Conservation (phyloP, 768 basidiomycete genomes). For the Podaxis rugospora region DNA sequence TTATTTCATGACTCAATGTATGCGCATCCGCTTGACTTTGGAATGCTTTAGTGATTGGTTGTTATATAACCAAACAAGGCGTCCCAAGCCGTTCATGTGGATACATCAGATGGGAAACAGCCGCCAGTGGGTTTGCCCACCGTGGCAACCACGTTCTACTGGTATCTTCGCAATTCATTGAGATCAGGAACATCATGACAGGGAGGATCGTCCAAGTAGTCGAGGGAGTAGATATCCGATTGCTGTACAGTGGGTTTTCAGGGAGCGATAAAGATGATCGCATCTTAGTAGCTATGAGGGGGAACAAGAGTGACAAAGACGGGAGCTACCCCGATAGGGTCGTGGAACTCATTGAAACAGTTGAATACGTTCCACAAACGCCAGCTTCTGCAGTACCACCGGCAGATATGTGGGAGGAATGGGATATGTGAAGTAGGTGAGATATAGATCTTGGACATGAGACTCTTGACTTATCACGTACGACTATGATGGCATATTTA, state of each 20-base stretch:
- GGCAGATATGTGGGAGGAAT: conserved; percentile 62
- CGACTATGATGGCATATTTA: not conserved
- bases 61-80: conserved; percentile 71
- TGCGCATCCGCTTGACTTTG: not conserved
- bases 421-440: conserved; percentile 51
- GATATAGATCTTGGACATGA: not conserved
- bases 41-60: conserved; percentile 56
- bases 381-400: conserved; percentile 16
- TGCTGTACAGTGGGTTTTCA: conserved; percentile 45
- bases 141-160: conserved; percentile 65
- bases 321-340: conserved; percentile 56
- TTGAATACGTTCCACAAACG: conserved; percentile 42
- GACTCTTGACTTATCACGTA: not conserved
- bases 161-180: conserved; percentile 71
- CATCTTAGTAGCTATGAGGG: conserved; percentile 62
- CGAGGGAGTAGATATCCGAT: conserved; percentile 64
- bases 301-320: conserved; percentile 49
- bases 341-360: conserved; percentile 66
- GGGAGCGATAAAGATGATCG: conserved; percentile 35
- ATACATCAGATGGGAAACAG: conserved; percentile 78
- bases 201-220: conserved; percentile 81
- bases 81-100: conserved; percentile 53
- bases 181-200: conserved; percentile 61
- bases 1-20: not conserved
- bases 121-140: conserved; percentile 55